Evolutionary conservation across 176 grass and related monocot genomes (phyloP), one percentile per base, ranked within the genome.

Genomic region (Zizania latifolia): DNA sequence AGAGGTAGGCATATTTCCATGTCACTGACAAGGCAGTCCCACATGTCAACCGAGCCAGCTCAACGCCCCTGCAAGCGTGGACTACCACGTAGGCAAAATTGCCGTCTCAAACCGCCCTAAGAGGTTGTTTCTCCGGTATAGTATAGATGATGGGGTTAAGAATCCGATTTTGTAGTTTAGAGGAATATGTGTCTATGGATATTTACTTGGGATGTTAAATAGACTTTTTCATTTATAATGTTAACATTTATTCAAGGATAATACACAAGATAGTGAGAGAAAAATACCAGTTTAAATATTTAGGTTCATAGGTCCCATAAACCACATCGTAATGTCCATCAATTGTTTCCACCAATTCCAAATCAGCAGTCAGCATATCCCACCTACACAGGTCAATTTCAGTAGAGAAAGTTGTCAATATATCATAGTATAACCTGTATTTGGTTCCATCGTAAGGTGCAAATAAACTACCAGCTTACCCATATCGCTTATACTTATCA

Each of bases 291-390:
- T 60, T 86, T 80, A 89, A 81, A 78, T 78, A 91, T 76, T 89
- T 93, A 14, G 94, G 88, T 45, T 91, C 90, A 78, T 97, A 97
- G 79, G 75, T 97, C 63, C 90, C 94, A 56, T 89, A 93, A 87
- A 97, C 91, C 58, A 97, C 82, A 74, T 97, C 94, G 16, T 43
- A 91, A 51, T 97, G 86, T 36, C 94, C 94, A 89, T 97, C 84
- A 55, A 79, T 86, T 70, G 78, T 65, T 70, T 93, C 81, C 62
- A 93, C 70, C 62, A 92, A 70, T 74, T 94, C 94, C 75, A 97
- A 82, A 77, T 97, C 78, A 78, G 88, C 71, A 77, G 91, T 92
- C 75, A 97, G 65, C 84, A 89, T 85, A 92, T 97, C 94, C 94
- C 94, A 97, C 71, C 94, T 97, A 68, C 64, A 82, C 83, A 43